Evolutionary conservation across 495 filamentous ascomycete species (phyloP).

Genomic region (Lasiosphaeris hirsuta): DNA sequence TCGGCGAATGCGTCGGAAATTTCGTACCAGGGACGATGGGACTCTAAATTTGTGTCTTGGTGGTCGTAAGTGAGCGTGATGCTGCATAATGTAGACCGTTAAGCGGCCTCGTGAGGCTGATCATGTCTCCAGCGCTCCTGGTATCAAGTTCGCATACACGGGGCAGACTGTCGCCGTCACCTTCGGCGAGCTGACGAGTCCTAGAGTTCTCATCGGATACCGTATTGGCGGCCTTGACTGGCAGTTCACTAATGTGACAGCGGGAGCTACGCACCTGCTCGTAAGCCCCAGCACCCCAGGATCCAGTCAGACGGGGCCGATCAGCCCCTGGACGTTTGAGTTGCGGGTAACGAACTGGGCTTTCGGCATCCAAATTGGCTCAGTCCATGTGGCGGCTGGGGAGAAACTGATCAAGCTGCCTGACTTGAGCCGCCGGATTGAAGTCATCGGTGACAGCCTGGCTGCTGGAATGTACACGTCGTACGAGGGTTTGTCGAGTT

Average conservation of each 20-base stretch:
- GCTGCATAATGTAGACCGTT: background rate
- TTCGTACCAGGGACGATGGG: conserved; percentile 70
- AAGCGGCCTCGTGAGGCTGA: background rate
- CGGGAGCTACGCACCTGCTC: conserved; percentile 57
- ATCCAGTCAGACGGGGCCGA: conserved; percentile 36
- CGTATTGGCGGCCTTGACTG: conserved; percentile 63
- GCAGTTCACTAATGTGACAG: conserved; percentile 65
- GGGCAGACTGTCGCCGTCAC: conserved; percentile 61
- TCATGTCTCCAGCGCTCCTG: conserved; percentile 45
- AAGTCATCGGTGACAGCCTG: conserved; percentile 63
- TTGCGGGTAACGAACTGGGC: conserved; percentile 65
- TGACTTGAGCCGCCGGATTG: conserved; percentile 51
- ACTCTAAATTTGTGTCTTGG: conserved; percentile 63
- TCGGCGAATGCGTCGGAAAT: conserved; percentile 54
- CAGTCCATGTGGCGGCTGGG: conserved; percentile 50
- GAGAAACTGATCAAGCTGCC: conserved; percentile 51
- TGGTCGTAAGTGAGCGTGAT: conserved; percentile 48
- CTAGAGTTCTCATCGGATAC: conserved; percentile 58
- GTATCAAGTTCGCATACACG: conserved; percentile 62
- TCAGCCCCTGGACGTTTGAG: conserved; percentile 49
- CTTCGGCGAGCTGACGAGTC: conserved; percentile 56
- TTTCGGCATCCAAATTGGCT: conserved; percentile 58
- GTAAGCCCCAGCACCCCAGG: conserved; percentile 44
- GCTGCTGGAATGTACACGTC: conserved; percentile 60
- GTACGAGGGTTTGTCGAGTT: conserved; percentile 60